Conservation (phyloP, 2,329 filamentous ascomycete species). For the Colletotrichum melonis region DNA sequence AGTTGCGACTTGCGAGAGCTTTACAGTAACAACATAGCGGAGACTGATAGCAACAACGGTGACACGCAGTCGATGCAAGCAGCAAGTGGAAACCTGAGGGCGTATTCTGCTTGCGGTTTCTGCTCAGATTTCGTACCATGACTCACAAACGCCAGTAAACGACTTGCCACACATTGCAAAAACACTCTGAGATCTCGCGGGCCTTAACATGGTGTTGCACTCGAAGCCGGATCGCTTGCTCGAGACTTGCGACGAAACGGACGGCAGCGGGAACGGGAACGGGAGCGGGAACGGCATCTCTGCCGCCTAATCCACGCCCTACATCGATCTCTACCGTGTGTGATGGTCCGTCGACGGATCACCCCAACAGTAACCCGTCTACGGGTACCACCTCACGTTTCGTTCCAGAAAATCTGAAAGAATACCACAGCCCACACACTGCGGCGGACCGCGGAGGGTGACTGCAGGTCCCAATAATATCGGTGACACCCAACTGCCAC, state of each 20-base stretch:
- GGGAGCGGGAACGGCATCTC: constrained; percentile 2
- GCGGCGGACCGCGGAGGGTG: constrained; percentile 4
- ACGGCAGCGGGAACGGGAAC: constrained; percentile 14
- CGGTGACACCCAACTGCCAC: constrained; percentile 34
- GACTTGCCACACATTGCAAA: neutral
- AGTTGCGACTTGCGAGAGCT: constrained; percentile 1
- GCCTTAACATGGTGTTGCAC: constrained; percentile 4
- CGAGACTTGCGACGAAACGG: constrained; percentile 18
- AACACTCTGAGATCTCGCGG: neutral
- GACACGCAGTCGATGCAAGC: constrained; percentile 4
- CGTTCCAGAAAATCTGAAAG: neutral
- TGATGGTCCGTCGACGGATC: neutral
- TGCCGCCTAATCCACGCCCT: neutral
- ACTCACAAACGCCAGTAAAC: neutral
- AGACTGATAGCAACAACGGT: neutral
- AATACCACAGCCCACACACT: neutral
- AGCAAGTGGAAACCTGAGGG: neutral
- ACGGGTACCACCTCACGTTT: constrained; percentile 1
- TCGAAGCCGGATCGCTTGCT: constrained; percentile 9
- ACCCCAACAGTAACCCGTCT: neutral
- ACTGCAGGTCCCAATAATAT: constrained; percentile 7
- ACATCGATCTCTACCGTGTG: neutral
- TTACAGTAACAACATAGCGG: neutral
- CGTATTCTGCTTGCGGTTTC: constrained; percentile 10
- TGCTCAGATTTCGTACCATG: neutral